Percentiles rank a stretch among this genome's conserved stretches.
Evolutionary conservation across 225 moss, liverwort and hornwort genomes (phyloP).

Genomic region (Straminergon stramineum): DNA sequence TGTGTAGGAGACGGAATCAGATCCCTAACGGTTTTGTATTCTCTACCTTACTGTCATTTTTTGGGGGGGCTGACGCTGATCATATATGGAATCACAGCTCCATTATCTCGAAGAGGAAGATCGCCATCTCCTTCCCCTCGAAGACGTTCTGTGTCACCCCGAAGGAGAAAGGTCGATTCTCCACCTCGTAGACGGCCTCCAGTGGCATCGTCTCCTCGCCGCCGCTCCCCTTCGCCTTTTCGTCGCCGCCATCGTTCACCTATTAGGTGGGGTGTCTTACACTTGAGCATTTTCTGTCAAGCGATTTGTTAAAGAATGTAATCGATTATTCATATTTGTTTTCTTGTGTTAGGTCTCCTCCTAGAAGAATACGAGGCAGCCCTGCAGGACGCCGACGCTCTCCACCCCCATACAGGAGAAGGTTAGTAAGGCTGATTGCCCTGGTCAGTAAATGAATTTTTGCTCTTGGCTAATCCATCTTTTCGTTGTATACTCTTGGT

Average conservation of each 20-base stretch:
- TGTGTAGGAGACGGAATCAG: not conserved
- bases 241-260: conserved; percentile 75
- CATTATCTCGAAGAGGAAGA: conserved; percentile 57
- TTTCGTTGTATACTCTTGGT: not conserved
- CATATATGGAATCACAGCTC: conserved; percentile 23
- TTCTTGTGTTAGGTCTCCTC: conserved; percentile 48
- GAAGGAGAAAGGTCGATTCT: conserved; percentile 44
- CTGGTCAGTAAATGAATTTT: not conserved
- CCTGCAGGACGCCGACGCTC: conserved; percentile 74
- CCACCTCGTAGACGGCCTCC: conserved; percentile 72
- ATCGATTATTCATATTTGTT: not conserved
- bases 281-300: not conserved
- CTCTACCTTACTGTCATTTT: not conserved
- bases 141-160: conserved; percentile 73
- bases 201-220: conserved; percentile 48
- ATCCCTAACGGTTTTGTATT: not conserved
- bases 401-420: conserved; percentile 77
- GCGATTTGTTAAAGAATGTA: not conserved
- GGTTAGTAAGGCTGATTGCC: conserved; percentile 14
- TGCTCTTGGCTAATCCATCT: not conserved
- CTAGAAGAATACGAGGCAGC: conserved; percentile 61
- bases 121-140: conserved; percentile 69
- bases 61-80: not conserved
- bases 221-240: conserved; percentile 85
- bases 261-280: conserved; percentile 31